phyloP scores from a whole-genome alignment of 352 stramenopile species.

The Pythium scleroteichum region DNA sequence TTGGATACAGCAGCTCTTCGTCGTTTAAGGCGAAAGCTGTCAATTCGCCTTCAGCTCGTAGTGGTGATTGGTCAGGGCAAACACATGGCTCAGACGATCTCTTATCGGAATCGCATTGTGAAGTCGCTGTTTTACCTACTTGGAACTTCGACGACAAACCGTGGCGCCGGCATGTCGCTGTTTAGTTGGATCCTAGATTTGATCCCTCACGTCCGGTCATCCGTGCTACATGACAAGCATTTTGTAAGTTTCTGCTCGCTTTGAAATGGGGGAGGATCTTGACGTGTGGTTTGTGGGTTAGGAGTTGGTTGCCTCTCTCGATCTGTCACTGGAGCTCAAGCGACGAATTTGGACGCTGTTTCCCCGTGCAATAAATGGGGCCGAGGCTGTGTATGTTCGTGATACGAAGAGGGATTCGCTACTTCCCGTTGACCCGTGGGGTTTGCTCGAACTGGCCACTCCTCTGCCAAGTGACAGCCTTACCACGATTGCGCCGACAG shows the following conservation, averaged over 20 bases:
- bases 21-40: slow-evolving; percentile 70
- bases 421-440: slow-evolving; percentile 74
- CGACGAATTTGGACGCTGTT: slow-evolving; percentile 71
- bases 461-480: slow-evolving; percentile 70
- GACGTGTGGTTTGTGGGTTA: slow-evolving; percentile 31
- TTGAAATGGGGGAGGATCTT: slow-evolving; percentile 11
- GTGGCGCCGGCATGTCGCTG: slow-evolving; percentile 62
- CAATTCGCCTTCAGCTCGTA: slow-evolving; percentile 76
- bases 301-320: slow-evolving; percentile 68
- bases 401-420: slow-evolving; percentile 27
- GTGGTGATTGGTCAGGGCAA: slow-evolving; percentile 73
- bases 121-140: slow-evolving; percentile 81
- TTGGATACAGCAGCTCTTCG: slow-evolving; percentile 40
- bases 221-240: slow-evolving; percentile 72
- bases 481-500: slow-evolving; percentile 36
- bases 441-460: slow-evolving; percentile 66
- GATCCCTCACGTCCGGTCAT: slow-evolving; percentile 74
- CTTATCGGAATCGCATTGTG: slow-evolving; percentile 82
- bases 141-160: slow-evolving; percentile 61
- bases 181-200: slow-evolving; percentile 89
- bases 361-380: slow-evolving; percentile 45
- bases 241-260: slow-evolving; percentile 50
- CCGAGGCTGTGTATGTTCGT: slow-evolving; percentile 30
- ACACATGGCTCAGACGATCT: slow-evolving; percentile 77
- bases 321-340: slow-evolving; percentile 60